Percentiles rank a stretch among this genome's conserved stretches.
These are phyloP conservation scores for Vigna mungo DNA, from an alignment of 306 rosid species.

Conservation along the genomic window DNA sequence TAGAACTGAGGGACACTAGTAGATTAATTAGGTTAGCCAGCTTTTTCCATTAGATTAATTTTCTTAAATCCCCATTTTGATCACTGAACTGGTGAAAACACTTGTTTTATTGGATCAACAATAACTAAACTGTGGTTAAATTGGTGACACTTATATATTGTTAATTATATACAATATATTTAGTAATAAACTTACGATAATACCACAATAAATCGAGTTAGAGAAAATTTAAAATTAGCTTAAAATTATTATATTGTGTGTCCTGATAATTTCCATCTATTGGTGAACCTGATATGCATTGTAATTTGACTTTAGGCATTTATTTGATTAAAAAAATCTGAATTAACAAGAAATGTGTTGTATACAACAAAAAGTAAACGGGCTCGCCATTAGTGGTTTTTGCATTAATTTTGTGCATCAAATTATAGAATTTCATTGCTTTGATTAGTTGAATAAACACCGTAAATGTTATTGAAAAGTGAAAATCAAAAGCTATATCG, in stretches of 20 bases:
- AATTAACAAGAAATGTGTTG: too few relatives aligned
- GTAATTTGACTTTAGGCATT: neutral
- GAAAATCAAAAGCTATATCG: constrained; percentile 16
- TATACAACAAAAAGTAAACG: neutral
- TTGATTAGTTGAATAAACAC: constrained; percentile 5
- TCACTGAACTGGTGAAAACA: neutral
- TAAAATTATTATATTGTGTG: neutral
- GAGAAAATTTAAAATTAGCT: neutral
- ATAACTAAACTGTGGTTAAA: neutral
- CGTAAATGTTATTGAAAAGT: neutral
- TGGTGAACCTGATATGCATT: neutral
- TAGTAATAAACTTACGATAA: neutral
- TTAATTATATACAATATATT: neutral
- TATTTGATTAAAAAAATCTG: too few relatives aligned
- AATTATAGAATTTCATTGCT: constrained; percentile 3
- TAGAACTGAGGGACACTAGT: neutral
- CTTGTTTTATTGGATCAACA: neutral
- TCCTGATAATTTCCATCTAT: neutral
- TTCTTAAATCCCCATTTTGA: neutral
- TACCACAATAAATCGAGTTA: neutral
- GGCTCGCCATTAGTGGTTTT: neutral
- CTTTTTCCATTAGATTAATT: neutral
- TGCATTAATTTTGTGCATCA: neutral
- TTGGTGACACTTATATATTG: neutral
- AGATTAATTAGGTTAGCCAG: constrained; percentile 5